phyloP scores from a whole-genome alignment of 2,329 filamentous ascomycete species.

The Microsporum audouinii region DNA sequence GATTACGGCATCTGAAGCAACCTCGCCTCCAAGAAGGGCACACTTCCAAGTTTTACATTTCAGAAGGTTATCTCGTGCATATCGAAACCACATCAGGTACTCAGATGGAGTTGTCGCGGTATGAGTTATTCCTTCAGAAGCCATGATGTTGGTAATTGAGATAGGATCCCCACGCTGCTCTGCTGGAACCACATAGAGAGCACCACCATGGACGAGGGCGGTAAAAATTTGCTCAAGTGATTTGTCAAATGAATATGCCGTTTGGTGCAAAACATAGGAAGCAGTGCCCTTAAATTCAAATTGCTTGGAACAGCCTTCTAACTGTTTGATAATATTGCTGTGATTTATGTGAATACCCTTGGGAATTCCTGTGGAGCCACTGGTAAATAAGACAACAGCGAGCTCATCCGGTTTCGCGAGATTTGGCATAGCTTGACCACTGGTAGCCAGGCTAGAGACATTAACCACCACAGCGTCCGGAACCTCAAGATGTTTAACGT shows the following conservation, averaged over 20 bases:
- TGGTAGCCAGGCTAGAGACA: slow-evolving; percentile 21
- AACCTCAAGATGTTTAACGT: slow-evolving; percentile 2
- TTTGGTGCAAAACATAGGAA: slow-evolving; percentile 13
- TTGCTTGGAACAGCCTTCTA: slow-evolving; percentile 13
- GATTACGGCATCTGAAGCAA: slow-evolving; percentile 7
- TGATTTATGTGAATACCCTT: slow-evolving; percentile 33
- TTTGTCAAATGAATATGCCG: slow-evolving; percentile 13
- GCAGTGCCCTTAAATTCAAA: slow-evolving; percentile 7
- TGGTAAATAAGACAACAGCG: slow-evolving; percentile 28
- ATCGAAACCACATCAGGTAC: slow-evolving; percentile 14
- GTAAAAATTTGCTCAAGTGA: slow-evolving; percentile 16
- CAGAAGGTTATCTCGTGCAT: slow-evolving; percentile 12
- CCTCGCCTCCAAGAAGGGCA: slow-evolving; percentile 17
- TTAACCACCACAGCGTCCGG: slow-evolving; percentile 16
- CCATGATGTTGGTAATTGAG: slow-evolving; percentile 14
- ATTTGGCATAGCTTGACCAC: slow-evolving; percentile 5
- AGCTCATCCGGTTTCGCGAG: slow-evolving; percentile 20
- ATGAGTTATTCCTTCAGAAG: slow-evolving; percentile 13
- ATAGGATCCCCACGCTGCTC: slow-evolving; percentile 16
- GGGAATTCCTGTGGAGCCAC: slow-evolving; percentile 24
- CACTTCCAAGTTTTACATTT: slow-evolving; percentile 13
- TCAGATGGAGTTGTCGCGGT: slow-evolving; percentile 19
- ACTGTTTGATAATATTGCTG: slow-evolving; percentile 15
- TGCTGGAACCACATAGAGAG: slow-evolving; percentile 12
- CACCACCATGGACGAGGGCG: slow-evolving; percentile 15